A percentile compares a stretch with the other conserved stretches of the same genome.
These are phyloP conservation scores for Lentinula sp. DNA, from an alignment of 768 basidiomycete genomes.

Conservation along the genomic window DNA sequence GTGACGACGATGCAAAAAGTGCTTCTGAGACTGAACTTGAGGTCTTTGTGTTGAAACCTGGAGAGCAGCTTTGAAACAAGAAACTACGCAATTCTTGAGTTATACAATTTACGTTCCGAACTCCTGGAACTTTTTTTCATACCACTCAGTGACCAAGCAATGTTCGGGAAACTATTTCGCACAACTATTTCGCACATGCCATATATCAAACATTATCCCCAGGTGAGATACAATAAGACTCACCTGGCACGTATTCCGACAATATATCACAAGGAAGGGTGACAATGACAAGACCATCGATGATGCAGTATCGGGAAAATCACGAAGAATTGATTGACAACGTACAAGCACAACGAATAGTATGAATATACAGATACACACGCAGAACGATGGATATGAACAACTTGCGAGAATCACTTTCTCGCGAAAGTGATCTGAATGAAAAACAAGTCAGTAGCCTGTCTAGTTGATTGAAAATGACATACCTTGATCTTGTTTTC, in stretches of 20 bases:
- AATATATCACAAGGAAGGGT: neutral
- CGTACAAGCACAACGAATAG: neutral
- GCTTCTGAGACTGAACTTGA: neutral
- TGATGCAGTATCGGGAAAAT: too few species aligned
- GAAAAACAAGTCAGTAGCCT: slow-evolving; percentile 6
- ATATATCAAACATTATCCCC: neutral
- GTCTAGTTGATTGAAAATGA: neutral
- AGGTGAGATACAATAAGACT: neutral
- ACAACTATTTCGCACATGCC: neutral
- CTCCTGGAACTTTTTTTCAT: neutral
- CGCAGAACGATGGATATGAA: neutral
- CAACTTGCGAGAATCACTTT: slow-evolving; percentile 34
- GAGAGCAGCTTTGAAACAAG: neutral
- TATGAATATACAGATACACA: neutral
- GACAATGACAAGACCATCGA: neutral
- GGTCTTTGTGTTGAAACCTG: neutral
- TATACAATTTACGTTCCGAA: neutral
- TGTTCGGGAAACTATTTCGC: neutral
- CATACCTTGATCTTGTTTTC: slow-evolving; percentile 98
- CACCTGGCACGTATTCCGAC: neutral
- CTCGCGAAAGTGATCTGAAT: slow-evolving; percentile 68
- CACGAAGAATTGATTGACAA: neutral
- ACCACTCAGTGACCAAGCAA: neutral
- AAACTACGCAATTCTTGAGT: neutral
- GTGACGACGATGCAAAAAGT: neutral